A percentile compares a stretch with the other conserved stretches of the same genome.
phyloP scores from a whole-genome alignment of 805 yeast genomes.

The Nakazawaea laoshanensis region DNA sequence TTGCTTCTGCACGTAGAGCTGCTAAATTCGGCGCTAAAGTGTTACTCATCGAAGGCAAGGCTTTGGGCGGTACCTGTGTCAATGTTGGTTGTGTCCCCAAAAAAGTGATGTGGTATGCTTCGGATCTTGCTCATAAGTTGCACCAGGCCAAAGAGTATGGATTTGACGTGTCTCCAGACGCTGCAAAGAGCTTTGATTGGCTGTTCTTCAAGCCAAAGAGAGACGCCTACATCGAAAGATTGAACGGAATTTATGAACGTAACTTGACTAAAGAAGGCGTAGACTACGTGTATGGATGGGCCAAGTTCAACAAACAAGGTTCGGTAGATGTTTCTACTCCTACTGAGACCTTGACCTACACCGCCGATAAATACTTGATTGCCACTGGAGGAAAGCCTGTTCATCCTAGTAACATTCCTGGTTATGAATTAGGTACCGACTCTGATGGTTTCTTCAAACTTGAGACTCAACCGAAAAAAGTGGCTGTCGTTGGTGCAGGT shows the following conservation, averaged over 20 bases:
- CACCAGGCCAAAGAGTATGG: slow-evolving; percentile 79
- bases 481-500: slow-evolving; percentile 96
- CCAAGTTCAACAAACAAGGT: slow-evolving; percentile 61
- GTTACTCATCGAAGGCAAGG: slow-evolving; percentile 69
- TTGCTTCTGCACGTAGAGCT: slow-evolving; percentile 96
- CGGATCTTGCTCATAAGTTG: slow-evolving; percentile 75
- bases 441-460: slow-evolving; percentile 89
- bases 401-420: slow-evolving; percentile 62
- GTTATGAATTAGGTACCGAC: slow-evolving; percentile 74
- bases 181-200: slow-evolving; percentile 73
- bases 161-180: slow-evolving; percentile 48
- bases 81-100: slow-evolving; percentile 99
- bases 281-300: slow-evolving; percentile 80
- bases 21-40: slow-evolving; percentile 90
- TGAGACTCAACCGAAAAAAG: slow-evolving; percentile 78
- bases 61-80: slow-evolving; percentile 96
- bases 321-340: slow-evolving; percentile 73
- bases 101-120: slow-evolving; percentile 98
- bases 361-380: slow-evolving; percentile 77
- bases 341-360: slow-evolving; percentile 40
- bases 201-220: slow-evolving; percentile 70
- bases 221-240: slow-evolving; percentile 81
- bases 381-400: slow-evolving; percentile 92
- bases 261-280: slow-evolving; percentile 87
- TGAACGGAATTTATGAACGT: slow-evolving; percentile 89